Percentiles rank a stretch among this genome's conserved stretches.
phyloP scores from a whole-genome alignment of 1,284 basidiomycete species.

The Ustilago bromivora region DNA sequence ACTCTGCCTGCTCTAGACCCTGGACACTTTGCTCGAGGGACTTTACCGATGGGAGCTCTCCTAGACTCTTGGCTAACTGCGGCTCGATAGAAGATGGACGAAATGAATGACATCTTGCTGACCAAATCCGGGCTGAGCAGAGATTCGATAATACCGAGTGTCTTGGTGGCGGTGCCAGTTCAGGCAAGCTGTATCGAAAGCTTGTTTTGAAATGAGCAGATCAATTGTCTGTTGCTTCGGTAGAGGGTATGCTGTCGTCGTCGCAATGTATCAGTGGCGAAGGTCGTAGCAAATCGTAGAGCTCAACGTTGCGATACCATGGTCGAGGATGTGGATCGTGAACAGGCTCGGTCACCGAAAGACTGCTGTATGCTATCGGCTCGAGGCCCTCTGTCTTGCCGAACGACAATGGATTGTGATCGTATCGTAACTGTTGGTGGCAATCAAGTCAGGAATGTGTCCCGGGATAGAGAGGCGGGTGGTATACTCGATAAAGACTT shows the following conservation, averaged over 20 bases:
- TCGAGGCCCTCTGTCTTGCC: not conserved
- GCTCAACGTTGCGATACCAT: not conserved
- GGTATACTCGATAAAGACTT: not conserved
- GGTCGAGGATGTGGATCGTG: not conserved
- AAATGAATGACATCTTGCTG: conserved; percentile 45
- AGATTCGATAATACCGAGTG: not conserved
- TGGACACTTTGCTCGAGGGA: conserved; percentile 26
- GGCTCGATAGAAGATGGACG: conserved; percentile 46
- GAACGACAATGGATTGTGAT: not conserved
- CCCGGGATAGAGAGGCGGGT: not conserved
- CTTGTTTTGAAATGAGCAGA: not conserved
- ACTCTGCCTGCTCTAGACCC: not conserved
- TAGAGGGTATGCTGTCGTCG: not conserved
- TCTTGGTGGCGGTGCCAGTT: too few species aligned
- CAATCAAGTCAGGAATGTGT: not conserved
- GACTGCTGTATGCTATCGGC: conserved; percentile 4
- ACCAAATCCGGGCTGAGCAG: not conserved
- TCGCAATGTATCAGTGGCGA: not conserved
- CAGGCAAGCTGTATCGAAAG: not conserved
- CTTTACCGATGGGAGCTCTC: conserved; percentile 45
- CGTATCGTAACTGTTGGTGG: not conserved
- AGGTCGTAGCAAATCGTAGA: not conserved
- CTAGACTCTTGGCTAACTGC: conserved; percentile 45
- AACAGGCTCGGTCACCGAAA: not conserved
- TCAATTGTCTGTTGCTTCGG: not conserved